phyloP scores from a whole-genome alignment of 306 rosid genomes.

The Delonix regia region DNA sequence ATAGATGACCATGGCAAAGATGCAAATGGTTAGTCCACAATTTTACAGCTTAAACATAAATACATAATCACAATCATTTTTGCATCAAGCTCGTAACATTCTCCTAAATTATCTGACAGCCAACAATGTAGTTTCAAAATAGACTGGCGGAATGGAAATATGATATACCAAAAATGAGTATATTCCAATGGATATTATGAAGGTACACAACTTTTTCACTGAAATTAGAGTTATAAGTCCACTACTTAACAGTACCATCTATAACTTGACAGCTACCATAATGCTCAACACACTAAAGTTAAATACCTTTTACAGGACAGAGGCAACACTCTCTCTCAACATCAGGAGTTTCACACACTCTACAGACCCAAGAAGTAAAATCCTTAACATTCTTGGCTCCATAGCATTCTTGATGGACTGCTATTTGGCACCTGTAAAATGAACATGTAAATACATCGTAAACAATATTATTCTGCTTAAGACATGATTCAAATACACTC shows the following conservation, averaged over 20 bases:
- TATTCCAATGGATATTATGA: background rate
- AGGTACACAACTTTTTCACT: constrained; percentile 7
- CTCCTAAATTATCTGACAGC: constrained; percentile 14
- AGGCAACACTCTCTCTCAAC: constrained; percentile 92
- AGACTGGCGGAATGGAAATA: background rate
- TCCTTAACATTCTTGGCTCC: constrained; percentile 82
- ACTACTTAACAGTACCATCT: constrained; percentile 10
- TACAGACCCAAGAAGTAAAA: constrained; percentile 99
- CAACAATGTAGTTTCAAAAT: background rate
- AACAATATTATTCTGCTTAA: constrained; percentile 1
- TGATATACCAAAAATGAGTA: constrained; percentile 25
- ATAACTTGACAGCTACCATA: constrained; percentile 18
- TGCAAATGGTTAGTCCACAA: constrained; percentile 8
- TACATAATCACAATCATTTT: constrained; percentile 18
- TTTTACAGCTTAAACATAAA: background rate
- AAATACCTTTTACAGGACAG: constrained; percentile 92
- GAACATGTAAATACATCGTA: constrained; percentile 11
- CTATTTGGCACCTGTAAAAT: constrained; percentile 86
- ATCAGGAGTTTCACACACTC: constrained; percentile 92
- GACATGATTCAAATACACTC: constrained; percentile 15
- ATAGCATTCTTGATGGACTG: constrained; percentile 99
- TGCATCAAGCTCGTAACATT: constrained; percentile 7
- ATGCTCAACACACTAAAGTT: constrained; percentile 38
- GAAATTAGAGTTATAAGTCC: constrained; percentile 18
- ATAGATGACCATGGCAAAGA: constrained; percentile 10